Base-by-base conservation (phyloP, 805 yeast genomes). In the Pachysolen tannophilus region DNA sequence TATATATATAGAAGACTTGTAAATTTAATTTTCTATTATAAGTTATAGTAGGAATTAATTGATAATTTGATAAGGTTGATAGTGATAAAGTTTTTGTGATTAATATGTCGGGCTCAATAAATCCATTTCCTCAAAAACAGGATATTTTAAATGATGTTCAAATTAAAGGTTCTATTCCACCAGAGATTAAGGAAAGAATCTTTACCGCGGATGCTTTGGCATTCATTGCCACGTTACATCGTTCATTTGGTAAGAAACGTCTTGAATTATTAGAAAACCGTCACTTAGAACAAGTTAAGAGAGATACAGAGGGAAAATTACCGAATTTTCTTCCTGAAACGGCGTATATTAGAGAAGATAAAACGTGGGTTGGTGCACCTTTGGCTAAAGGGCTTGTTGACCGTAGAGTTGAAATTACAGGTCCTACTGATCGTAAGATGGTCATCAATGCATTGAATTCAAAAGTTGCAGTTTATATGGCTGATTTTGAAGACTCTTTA, bases 371-470 rank as follows among this genome's bases (percentile, higher is more conserved):
- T 41, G 85, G 84, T 23, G 80, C 85, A 18, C 67, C 74, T 30
- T 74, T 77, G 40, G 83, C 78, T 28, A 75, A 73, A 14, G 85
- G 85, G 15, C 67, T 78, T 39, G 72, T 67, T 49, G 85, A 79
- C 65, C 69, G 85, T 52, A 68, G 85, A 46, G 83, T 76, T 38
- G 85, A 78, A 56, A 78, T 78, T 58, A 78, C 85, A 32, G 86
- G 86, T 26, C 85, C 85, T 30, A 75, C 83, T 31, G 85, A 78
- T 57, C 67, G 84, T 42, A 78, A 78, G 55, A 78, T 78, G 85
- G 83, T 78, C 39, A 76, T 78, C 61, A 78, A 78, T 46, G 85
- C 85, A 25, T 67, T 78, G 50, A 78, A 78, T 60, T 68, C 83
- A 11, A 66, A 67, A 29, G 85, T 78, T 31, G 80, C 77, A 49